Evolutionary conservation across 1,139 yeast species (phyloP), one percentile per base, ranked within the genome.

Genomic region (Zygosaccharomyces pseudobailii): DNA sequence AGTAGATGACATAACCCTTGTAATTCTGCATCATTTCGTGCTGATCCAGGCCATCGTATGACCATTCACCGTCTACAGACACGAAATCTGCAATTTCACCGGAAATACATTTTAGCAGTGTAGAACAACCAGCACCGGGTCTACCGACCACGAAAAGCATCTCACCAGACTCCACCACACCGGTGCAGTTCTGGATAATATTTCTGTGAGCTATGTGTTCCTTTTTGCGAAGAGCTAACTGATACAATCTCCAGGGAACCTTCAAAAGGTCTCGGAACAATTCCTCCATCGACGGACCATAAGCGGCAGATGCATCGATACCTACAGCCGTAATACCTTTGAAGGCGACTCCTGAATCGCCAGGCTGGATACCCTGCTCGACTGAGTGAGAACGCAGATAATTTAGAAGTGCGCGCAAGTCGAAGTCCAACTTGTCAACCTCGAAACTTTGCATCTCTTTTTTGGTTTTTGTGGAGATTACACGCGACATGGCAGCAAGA

Each of bases 71-170:
- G 36, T 62, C 63, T n/a, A 72, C 71, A 27, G 64, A 67, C 31
- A 66, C 67, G 53, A 73, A 71, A 42, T 69, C 70, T 31, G 66
- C 67, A 23, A 70, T 71, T 54, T 76, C 79, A 52, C 84, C 84
- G 45, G 82, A 74, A 40, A 79, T 55, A 38, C 81, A 68, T 57
- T 78, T 76, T 57, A 81, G 68, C 32, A 80, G 69, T 10, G 84
- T 74, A 4, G 84, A 72, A 61, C 86, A 80, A 47, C 86, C 86
- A 19, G 86, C 78, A 50, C 86, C 87, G 7, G 86, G 86, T 55
- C 83, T 73, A 44, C 86, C 87, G 40, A 81, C 71, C 3, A 80
- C 84, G 53, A 79, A 69, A 40, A 78, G 70, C 79, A 79, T 75
- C 59, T 80, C 84, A 49, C 85, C 84, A n/a, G 79, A 73, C 52